Percentiles rank a stretch among this genome's conserved stretches.
These are phyloP conservation scores for Colletotrichum sp. DNA, from an alignment of 2,329 filamentous ascomycete genomes.

Conservation along the genomic window DNA sequence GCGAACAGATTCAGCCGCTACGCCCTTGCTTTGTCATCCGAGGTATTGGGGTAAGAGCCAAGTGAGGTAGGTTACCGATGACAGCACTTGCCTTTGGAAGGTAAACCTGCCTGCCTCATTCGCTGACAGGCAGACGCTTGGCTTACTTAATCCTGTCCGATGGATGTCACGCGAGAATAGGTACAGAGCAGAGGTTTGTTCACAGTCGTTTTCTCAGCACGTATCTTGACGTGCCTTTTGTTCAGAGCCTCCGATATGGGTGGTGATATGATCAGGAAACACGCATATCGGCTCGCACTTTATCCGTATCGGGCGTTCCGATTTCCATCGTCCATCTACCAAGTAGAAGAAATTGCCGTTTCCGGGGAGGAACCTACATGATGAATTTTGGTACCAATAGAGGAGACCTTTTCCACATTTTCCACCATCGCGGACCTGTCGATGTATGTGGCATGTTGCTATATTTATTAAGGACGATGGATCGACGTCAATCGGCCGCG, in stretches of 20 bases:
- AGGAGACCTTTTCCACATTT: neutral
- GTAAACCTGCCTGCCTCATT: neutral
- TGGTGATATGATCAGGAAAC: neutral
- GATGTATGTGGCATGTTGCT: neutral
- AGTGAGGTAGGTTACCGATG: neutral
- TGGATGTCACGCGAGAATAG: neutral
- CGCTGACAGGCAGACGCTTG: neutral
- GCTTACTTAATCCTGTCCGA: neutral
- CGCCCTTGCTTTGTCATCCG: slow-evolving; percentile 16
- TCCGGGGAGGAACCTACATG: neutral
- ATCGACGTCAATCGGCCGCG: slow-evolving; percentile 1
- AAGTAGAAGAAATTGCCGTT: neutral
- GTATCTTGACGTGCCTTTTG: neutral
- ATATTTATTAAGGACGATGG: slow-evolving; percentile 7
- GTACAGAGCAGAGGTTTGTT: neutral
- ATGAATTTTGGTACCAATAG: neutral
- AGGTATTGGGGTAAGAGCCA: neutral
- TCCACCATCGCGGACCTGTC: neutral
- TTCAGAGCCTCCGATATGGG: neutral
- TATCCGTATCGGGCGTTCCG: neutral
- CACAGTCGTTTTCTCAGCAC: neutral
- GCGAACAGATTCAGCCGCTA: neutral
- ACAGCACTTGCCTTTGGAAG: neutral
- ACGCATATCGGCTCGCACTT: neutral
- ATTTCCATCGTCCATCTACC: neutral